Evolutionary conservation across 2,329 filamentous ascomycete species (phyloP), one percentile per base, ranked within the genome.

Genomic region (Pestalotiopsis sp.): DNA sequence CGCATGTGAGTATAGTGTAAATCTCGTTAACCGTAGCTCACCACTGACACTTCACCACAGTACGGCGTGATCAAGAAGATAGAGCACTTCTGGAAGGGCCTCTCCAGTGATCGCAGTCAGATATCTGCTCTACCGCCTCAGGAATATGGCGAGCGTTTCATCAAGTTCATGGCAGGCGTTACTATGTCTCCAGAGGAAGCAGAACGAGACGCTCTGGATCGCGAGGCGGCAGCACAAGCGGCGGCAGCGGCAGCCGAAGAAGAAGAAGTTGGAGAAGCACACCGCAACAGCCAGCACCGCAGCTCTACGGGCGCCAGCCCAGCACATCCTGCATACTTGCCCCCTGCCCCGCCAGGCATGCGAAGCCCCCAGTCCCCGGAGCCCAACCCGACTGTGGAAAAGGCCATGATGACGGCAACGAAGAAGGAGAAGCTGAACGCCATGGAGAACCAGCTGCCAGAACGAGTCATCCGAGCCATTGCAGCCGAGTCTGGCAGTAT

Each of bases 41-140:
- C 11, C 17, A n/a, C 63, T 66, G 57, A 66, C 41, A 63, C 14
- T 66, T 17, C 65, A 31, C 75, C 65, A 31, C 75, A 97, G 93
- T 99, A 98, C 80, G 94, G 94, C 73, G 90, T 95, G 72, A 89
- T 97, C 81, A 99, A 99, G 83, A 95, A 96, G 78, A 89, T 95
- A 70, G 96, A 99, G 80, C 92, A 98, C 81, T 96, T 98, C 82
- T 96, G 95, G 92, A 99, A 99, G 84, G 95, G 96, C 49, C 84
- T 98, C 69, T 93, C 92, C 2, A 89, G 90, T 75, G 93, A 96
- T 75, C 91, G 93, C 75, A 90, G 89, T 41, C 91, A 98, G 78
- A 98, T 99, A 70, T 98, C 95, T 0, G 94, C 96, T 2, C 91
- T 98, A 27, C 93, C 95, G 0, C 95, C 96, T 0, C 90, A 94